Conservation (phyloP, 768 basidiomycete species). For the Pleurotus eryngii region DNA sequence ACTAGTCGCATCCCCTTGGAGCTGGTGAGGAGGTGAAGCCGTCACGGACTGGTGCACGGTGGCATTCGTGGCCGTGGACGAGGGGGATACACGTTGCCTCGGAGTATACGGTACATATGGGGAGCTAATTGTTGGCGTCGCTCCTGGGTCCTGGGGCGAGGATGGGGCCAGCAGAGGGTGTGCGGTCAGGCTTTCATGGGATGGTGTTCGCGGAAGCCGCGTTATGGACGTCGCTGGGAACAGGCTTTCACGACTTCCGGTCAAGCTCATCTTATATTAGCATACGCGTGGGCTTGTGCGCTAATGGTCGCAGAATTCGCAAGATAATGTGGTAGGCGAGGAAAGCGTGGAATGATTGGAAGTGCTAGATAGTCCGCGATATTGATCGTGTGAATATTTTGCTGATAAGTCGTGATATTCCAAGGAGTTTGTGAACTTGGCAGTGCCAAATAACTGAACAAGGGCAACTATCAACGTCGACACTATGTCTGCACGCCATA, state of each 20-base stretch:
- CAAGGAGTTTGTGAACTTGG: too few species aligned
- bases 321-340: too few species aligned
- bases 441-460: too few species aligned
- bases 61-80: slow-evolving; percentile 43
- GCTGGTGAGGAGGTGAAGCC: slow-evolving; percentile 38
- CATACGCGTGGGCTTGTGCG: too few species aligned
- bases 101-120: slow-evolving; percentile 78
- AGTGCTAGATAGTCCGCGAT: too few species aligned
- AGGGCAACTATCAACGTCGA: not conserved
- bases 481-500: not conserved
- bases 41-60: slow-evolving; percentile 43
- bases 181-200: slow-evolving; percentile 54
- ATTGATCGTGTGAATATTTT: too few species aligned
- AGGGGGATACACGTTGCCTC: slow-evolving; percentile 50
- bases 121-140: slow-evolving; percentile 27
- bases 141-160: slow-evolving; percentile 23
- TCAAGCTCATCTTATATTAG: slow-evolving; percentile 26
- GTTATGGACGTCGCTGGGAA: slow-evolving; percentile 59
- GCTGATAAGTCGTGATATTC: too few species aligned
- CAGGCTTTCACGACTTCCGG: slow-evolving; percentile 23
- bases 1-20: slow-evolving; percentile 58
- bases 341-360: too few species aligned
- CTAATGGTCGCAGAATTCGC: too few species aligned
- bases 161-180: slow-evolving; percentile 61
- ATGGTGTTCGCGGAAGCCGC: slow-evolving; percentile 38